A percentile compares a stretch with the other conserved stretches of the same genome.
These are phyloP conservation scores for Coccomyxa subellipsoidea DNA, from an alignment of 163 green algal genomes.

Conservation along the genomic window DNA sequence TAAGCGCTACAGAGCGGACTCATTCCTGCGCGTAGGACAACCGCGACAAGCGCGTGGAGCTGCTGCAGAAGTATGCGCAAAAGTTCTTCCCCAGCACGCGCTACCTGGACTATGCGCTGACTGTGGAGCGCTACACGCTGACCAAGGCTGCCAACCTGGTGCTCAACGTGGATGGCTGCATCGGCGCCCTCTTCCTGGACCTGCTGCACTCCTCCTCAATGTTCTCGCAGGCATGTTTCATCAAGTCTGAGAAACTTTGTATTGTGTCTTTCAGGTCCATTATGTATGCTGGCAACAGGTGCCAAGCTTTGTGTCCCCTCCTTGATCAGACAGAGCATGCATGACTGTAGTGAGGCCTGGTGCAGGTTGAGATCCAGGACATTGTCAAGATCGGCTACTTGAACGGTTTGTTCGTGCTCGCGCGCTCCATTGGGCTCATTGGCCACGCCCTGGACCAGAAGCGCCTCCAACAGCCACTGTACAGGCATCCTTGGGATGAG, in stretches of 20 bases:
- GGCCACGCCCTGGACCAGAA: slow-evolving; percentile 93
- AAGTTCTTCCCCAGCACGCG: slow-evolving; percentile 83
- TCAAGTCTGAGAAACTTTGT: too few species aligned
- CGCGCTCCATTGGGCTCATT: slow-evolving; percentile 88
- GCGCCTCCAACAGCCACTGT: slow-evolving; percentile 85
- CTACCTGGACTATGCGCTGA: slow-evolving; percentile 87
- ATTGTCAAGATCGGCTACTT: slow-evolving; percentile 87
- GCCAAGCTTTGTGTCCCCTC: too few species aligned
- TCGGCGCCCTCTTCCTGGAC: slow-evolving; percentile 91
- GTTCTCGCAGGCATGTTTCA: slow-evolving; percentile 22
- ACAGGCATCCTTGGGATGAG: slow-evolving; percentile 82
- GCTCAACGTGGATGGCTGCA: slow-evolving; percentile 66
- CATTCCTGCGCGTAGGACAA: slow-evolving; percentile 63
- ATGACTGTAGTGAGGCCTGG: too few species aligned
- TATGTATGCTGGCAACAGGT: too few species aligned
- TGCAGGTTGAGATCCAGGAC: slow-evolving; percentile 70
- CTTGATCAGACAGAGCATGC: too few species aligned
- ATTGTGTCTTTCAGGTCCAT: too few species aligned
- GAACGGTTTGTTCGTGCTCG: slow-evolving; percentile 93
- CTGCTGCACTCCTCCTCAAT: slow-evolving; percentile 51
- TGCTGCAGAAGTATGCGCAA: slow-evolving; percentile 72
- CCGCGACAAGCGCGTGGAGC: slow-evolving; percentile 91
- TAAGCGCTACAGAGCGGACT: not conserved
- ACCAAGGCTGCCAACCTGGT: slow-evolving; percentile 84
- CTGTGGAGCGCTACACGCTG: slow-evolving; percentile 90